phyloP scores from a whole-genome alignment of 371 early-diverging fungal species.

The Cladochytrium tenue region DNA sequence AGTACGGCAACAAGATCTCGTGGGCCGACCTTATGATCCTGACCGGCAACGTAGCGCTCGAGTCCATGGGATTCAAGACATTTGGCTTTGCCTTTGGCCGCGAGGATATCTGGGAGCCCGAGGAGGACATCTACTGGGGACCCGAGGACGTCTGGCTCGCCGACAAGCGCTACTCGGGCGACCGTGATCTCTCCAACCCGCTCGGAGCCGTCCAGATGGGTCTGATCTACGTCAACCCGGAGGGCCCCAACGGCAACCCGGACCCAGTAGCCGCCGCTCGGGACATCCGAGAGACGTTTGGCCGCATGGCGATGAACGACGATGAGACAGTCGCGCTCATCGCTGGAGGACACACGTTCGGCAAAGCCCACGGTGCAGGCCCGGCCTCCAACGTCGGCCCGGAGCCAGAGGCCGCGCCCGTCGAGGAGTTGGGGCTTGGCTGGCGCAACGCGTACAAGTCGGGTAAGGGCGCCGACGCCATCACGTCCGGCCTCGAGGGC shows the following conservation, averaged over 20 bases:
- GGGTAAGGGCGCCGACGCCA: conserved; percentile 29
- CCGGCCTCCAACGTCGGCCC: conserved; percentile 76
- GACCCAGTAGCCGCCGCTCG: conserved; percentile 41
- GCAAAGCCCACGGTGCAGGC: conserved; percentile 79
- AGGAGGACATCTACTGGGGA: conserved; percentile 59
- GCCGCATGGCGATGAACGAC: conserved; percentile 77
- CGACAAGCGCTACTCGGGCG: conserved; percentile 10
- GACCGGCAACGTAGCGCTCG: conserved; percentile 82
- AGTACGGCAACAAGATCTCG: conserved; percentile 75
- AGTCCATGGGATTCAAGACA: conserved; percentile 63
- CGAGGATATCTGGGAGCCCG: conserved; percentile 77
- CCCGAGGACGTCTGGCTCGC: conserved; percentile 11
- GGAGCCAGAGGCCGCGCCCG: neutral
- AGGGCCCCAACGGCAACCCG: conserved; percentile 27
- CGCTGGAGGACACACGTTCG: conserved; percentile 75
- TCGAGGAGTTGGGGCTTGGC: neutral
- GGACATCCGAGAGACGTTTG: conserved; percentile 70
- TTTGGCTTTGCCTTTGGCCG: conserved; percentile 48
- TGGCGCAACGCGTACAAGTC: neutral
- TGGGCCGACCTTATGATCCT: conserved; percentile 91
- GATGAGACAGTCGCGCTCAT: conserved; percentile 86
- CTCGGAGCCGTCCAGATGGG: conserved; percentile 17
- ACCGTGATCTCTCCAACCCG: conserved; percentile 18
- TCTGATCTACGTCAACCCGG: conserved; percentile 49
- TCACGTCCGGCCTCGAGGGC: conserved; percentile 30